Evolutionary conservation across 495 filamentous ascomycete genomes (phyloP), one percentile per base, ranked within the genome.

Genomic region (Cercophora newfieldiana): DNA sequence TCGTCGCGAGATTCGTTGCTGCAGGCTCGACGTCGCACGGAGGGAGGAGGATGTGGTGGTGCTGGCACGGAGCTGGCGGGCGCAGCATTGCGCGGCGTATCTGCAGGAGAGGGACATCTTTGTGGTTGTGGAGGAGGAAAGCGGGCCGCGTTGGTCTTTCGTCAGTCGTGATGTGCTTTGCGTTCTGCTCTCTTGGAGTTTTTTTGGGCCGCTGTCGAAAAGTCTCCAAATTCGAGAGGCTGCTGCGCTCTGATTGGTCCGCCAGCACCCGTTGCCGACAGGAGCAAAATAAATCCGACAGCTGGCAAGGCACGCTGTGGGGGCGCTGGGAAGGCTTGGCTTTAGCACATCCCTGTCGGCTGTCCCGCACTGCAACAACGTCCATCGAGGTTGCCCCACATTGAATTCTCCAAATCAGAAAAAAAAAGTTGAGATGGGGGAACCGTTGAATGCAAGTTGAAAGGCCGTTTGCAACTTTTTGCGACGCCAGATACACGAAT

Each of bases 21-120:
- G 72, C 57, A 82, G 57, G 54, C 76, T 71, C 26, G 81, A 79
- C 47, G 33, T 50, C 7, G 74, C 70, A 65, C 80, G 76, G 66
- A 79, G 54, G 29, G 77, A 59, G 26, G 63, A n/a, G n/a, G 59
- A 51, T 49, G 61, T 7, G 54, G 18, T 61, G 44, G 60, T 69
- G 61, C 69, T 63, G 53, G 80, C 71, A 57, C 82, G 81, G 64
- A 87, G 76, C 72, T 83, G 82, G 66, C 86, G 84, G 59, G 83
- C 81, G 75, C 84, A 88, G 77, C 83, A 83, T 75, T 86, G 81
- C 62, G 83, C 82, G 71, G 85, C 85, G 71, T 81, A 82, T 72
- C 85, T 81, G 71, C 81, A 86, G 14, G 87, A 79, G 62, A 82
- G 70, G 16, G 87, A 87, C 87, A 90, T 90, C 59, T 69, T 82